Percentiles rank a stretch among this genome's conserved stretches.
phyloP scores from a whole-genome alignment of 768 basidiomycete genomes.

The Leccinellum luteum region DNA sequence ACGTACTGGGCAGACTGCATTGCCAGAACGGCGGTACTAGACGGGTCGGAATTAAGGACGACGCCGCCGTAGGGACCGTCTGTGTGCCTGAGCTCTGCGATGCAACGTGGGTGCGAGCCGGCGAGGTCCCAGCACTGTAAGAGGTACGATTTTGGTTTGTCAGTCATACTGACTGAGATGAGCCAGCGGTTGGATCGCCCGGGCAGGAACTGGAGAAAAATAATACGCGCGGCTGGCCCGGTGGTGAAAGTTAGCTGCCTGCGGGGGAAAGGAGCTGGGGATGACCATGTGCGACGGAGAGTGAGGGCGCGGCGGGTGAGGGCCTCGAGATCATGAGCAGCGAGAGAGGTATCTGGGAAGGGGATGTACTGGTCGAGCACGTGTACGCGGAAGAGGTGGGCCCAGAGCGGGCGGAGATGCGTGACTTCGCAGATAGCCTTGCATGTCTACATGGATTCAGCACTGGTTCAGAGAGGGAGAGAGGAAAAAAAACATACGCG shows the following conservation, averaged over 20 bases:
- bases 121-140: slow-evolving; percentile 61
- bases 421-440: slow-evolving; percentile 42
- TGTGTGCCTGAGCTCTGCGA: slow-evolving; percentile 38
- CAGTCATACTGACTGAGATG: slow-evolving; percentile 40
- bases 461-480: not conserved
- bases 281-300: slow-evolving; percentile 51
- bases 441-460: slow-evolving; percentile 41
- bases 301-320: slow-evolving; percentile 38
- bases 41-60: slow-evolving; percentile 43
- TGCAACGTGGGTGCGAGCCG: slow-evolving; percentile 32
- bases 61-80: slow-evolving; percentile 41
- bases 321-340: slow-evolving; percentile 44
- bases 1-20: slow-evolving; percentile 43
- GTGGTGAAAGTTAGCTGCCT: slow-evolving; percentile 27
- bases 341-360: slow-evolving; percentile 42
- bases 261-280: slow-evolving; percentile 34
- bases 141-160: slow-evolving; percentile 27
- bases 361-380: slow-evolving; percentile 46
- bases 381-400: slow-evolving; percentile 39
- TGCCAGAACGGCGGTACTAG: slow-evolving; percentile 37
- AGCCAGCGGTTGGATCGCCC: slow-evolving; percentile 42
- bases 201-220: slow-evolving; percentile 49
- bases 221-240: slow-evolving; percentile 33
- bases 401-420: slow-evolving; percentile 51
- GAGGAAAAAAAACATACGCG: slow-evolving; percentile 36